phyloP scores from a whole-genome alignment of 345 rosid species.

The Pugionium cornutum region DNA sequence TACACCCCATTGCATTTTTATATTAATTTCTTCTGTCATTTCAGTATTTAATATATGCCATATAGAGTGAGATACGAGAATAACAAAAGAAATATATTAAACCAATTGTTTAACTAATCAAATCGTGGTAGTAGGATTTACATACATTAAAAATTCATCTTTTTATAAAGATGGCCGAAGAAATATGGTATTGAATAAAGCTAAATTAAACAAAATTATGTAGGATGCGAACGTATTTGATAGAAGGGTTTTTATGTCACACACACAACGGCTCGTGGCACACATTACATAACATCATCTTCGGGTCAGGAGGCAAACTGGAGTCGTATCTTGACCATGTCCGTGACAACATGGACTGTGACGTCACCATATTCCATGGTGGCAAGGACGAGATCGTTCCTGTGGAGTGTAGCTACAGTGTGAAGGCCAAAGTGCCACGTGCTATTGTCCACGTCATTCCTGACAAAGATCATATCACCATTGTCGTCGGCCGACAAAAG shows the following conservation, averaged over 20 bases:
- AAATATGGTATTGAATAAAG: too few species aligned
- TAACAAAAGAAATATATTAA: not conserved
- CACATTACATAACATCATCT: conserved; percentile 91
- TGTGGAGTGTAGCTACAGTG: conserved; percentile 74
- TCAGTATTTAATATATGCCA: not conserved
- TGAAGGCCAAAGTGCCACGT: conserved; percentile 60
- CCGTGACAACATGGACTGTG: conserved; percentile 59
- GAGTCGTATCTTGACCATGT: conserved; percentile 74
- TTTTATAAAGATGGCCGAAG: too few species aligned
- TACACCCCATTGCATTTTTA: conserved; percentile 14
- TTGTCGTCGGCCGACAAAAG: conserved; percentile 76
- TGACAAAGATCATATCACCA: conserved; percentile 84
- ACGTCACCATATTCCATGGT: conserved; percentile 74
- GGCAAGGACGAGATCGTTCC: conserved; percentile 79
- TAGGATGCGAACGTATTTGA: conserved; percentile 74
- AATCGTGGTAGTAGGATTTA: too few species aligned
- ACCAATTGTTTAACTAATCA: too few species aligned
- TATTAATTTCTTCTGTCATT: not conserved
- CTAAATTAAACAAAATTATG: not conserved
- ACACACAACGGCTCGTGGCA: conserved; percentile 94
- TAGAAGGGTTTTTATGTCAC: conserved; percentile 93
- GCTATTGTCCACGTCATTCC: conserved; percentile 51
- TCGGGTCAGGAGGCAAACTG: conserved; percentile 76
- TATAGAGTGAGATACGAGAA: conserved; percentile 9
- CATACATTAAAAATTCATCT: too few species aligned